Percentiles rank a stretch among this genome's conserved stretches.
Conservation (phyloP, 441 rosid species). For the Aquilaria agallochum region DNA sequence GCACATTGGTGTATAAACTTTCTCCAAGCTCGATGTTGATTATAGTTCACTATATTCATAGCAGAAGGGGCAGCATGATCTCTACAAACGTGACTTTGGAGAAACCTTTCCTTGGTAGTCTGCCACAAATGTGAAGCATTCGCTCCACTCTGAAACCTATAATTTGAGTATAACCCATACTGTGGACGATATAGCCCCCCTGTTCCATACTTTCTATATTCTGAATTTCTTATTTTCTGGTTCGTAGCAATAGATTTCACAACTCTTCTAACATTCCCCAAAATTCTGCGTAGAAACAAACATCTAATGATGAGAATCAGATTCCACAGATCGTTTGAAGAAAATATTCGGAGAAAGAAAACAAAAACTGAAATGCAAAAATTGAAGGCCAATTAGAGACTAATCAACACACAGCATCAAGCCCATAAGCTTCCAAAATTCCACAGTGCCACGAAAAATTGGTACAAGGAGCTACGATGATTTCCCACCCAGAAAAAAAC, state of each 20-base stretch:
- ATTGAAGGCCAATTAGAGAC: too few relatives aligned
- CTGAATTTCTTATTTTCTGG: slow-evolving; percentile 22
- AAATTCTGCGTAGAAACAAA: slow-evolving; percentile 41
- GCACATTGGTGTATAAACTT: slow-evolving; percentile 41
- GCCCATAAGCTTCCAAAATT: too few relatives aligned
- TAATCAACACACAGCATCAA: too few relatives aligned
- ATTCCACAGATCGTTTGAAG: too few relatives aligned
- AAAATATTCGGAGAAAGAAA: too few relatives aligned
- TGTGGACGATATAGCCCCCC: slow-evolving; percentile 35
- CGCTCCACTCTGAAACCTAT: slow-evolving; percentile 32
- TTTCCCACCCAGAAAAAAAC: too few relatives aligned
- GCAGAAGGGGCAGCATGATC: slow-evolving; percentile 33
- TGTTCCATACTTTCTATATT: slow-evolving; percentile 35
- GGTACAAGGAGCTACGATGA: too few relatives aligned
- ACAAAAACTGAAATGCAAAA: too few relatives aligned
- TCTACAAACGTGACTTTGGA: slow-evolving; percentile 22
- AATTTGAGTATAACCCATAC: slow-evolving; percentile 30
- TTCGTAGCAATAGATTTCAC: slow-evolving; percentile 23
- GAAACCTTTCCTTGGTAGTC: slow-evolving; percentile 27
- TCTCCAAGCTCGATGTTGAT: slow-evolving; percentile 60
- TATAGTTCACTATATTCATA: slow-evolving; percentile 32
- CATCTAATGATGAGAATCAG: not conserved
- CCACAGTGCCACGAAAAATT: not conserved
- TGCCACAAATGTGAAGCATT: slow-evolving; percentile 17
- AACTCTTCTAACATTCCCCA: slow-evolving; percentile 38